Conservation (phyloP, 2,329 filamentous ascomycete genomes). For the Ophiocordyceps sinensis region DNA sequence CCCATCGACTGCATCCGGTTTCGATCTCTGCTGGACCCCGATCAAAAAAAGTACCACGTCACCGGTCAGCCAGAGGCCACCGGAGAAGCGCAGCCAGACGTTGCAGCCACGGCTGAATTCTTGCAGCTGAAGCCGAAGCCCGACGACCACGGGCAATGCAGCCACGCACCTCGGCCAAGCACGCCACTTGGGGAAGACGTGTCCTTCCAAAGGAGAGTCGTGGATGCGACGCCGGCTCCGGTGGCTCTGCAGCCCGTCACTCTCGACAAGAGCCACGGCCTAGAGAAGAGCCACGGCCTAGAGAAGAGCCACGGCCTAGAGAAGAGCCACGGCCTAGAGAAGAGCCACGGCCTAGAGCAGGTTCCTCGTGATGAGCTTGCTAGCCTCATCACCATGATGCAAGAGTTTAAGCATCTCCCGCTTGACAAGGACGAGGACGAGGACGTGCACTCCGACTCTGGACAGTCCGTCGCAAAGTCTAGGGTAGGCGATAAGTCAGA, state of each 20-base stretch:
- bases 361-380: slow-evolving; percentile 36
- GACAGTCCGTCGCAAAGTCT: slow-evolving; percentile 4
- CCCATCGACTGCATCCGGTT: slow-evolving; percentile 53
- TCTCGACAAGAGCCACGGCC: not conserved
- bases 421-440: slow-evolving; percentile 35
- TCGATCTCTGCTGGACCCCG: slow-evolving; percentile 40
- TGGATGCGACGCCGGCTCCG: slow-evolving; percentile 6
- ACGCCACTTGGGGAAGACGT: slow-evolving; percentile 23
- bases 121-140: slow-evolving; percentile 33
- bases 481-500: slow-evolving; percentile 3
- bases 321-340: no score
- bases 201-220: slow-evolving; percentile 11
- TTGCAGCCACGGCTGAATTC: slow-evolving; percentile 14
- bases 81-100: not conserved
- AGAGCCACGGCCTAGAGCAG: not conserved
- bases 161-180: slow-evolving; percentile 6
- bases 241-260: slow-evolving; percentile 12
- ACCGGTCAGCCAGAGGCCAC: slow-evolving; percentile 26
- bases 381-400: slow-evolving; percentile 47
- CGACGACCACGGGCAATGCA: slow-evolving; percentile 9
- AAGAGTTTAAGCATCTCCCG: slow-evolving; percentile 43
- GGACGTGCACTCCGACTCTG: slow-evolving; percentile 4
- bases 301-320: no score
- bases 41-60: slow-evolving; percentile 44
- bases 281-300: no score